These are phyloP conservation scores for Penicillium desertorum DNA, from an alignment of 495 filamentous ascomycete genomes.

Conservation along the genomic window DNA sequence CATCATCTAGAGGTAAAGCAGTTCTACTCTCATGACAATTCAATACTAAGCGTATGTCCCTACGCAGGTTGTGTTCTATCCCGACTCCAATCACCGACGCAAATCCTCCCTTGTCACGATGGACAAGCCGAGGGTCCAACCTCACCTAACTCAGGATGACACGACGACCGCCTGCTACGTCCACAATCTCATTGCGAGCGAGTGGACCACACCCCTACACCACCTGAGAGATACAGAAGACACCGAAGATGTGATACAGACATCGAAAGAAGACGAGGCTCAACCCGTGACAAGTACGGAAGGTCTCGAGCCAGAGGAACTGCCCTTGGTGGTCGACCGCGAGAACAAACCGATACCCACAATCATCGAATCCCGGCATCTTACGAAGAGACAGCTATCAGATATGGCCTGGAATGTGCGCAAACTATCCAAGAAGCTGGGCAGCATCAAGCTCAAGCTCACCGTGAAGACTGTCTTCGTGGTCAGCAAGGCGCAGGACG, in stretches of 20 bases:
- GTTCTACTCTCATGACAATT: background rate
- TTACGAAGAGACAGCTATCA: slow-evolving; percentile 89
- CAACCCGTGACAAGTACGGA: slow-evolving; percentile 22
- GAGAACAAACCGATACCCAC: slow-evolving; percentile 30
- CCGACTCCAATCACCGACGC: slow-evolving; percentile 69
- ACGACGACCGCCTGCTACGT: slow-evolving; percentile 75
- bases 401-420: slow-evolving; percentile 97
- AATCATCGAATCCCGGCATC: slow-evolving; percentile 57
- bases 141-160: slow-evolving; percentile 40
- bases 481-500: slow-evolving; percentile 85
- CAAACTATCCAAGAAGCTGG: slow-evolving; percentile 82
- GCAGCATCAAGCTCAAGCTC: slow-evolving; percentile 74
- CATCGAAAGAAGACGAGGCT: slow-evolving; percentile 21
- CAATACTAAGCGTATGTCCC: background rate
- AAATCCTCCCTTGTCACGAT: slow-evolving; percentile 79
- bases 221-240: slow-evolving; percentile 11
- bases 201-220: slow-evolving; percentile 34
- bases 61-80: slow-evolving; percentile 71
- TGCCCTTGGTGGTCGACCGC: slow-evolving; percentile 23
- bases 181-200: slow-evolving; percentile 70
- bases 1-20: slow-evolving; percentile 50
- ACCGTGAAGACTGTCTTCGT: slow-evolving; percentile 81
- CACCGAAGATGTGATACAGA: slow-evolving; percentile 35
- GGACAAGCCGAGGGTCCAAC: slow-evolving; percentile 45
- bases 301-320: slow-evolving; percentile 19